These are phyloP conservation scores for Chlorella sp. DNA, from an alignment of 139 green algal genomes.

Conservation along the genomic window DNA sequence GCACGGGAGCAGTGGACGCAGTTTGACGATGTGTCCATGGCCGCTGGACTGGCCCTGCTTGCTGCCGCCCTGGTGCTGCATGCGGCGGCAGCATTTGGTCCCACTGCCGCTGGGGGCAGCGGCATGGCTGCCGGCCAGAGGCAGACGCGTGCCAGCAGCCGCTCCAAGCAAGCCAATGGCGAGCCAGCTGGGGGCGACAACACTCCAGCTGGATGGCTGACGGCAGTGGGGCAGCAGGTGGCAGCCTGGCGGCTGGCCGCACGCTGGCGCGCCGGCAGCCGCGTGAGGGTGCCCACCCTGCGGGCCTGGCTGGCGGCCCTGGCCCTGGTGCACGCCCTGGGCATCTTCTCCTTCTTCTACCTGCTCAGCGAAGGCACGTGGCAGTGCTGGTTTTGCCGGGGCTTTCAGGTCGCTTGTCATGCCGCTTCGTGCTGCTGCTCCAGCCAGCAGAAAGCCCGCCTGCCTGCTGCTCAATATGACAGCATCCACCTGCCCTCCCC, in stretches of 20 bases:
- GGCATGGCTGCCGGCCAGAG: no score
- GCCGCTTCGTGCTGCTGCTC: not conserved
- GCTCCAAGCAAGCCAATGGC: not conserved
- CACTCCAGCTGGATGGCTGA: not conserved
- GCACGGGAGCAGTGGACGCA: constrained; percentile 78
- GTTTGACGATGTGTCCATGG: constrained; percentile 65
- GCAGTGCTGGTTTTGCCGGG: not conserved
- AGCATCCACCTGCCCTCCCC: not conserved
- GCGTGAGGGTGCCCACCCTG: constrained; percentile 1
- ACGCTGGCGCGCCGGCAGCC: not conserved
- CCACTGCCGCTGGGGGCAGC: not conserved
- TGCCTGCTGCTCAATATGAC: not conserved
- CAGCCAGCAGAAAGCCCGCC: not conserved
- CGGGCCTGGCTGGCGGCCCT: not conserved
- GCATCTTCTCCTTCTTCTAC: constrained; percentile 53
- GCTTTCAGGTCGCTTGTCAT: no score
- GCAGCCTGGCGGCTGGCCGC: not conserved
- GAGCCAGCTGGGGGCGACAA: not conserved
- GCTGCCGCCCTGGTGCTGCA: constrained; percentile 50
- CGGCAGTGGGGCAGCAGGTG: not conserved
- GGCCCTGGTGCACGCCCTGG: constrained; percentile 6
- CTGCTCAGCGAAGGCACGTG: constrained; percentile 46
- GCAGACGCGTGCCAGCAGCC: no score
- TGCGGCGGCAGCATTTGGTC: not conserved
- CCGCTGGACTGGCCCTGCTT: constrained; percentile 56